Conservation (phyloP, 306 rosid genomes). For the Cucurbita moschata region DNA sequence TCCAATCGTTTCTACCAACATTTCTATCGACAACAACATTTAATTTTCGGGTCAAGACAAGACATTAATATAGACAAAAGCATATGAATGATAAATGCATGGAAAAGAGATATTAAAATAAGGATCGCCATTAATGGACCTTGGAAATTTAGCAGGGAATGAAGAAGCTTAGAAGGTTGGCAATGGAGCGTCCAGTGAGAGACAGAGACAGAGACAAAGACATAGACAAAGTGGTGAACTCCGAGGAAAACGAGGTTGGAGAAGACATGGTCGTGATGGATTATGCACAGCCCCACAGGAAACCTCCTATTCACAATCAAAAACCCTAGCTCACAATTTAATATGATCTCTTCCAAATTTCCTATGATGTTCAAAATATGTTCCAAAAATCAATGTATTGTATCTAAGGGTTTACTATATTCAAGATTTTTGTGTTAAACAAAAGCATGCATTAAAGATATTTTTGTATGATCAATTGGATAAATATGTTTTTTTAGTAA, state of each 20-base stretch:
- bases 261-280: slow-evolving; percentile 64
- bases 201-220: background rate
- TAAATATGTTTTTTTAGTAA: too few relatives aligned
- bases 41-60: background rate
- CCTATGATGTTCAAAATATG: background rate
- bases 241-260: slow-evolving; percentile 19
- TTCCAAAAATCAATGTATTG: background rate
- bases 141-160: background rate
- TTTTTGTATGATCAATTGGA: too few relatives aligned
- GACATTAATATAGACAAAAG: background rate
- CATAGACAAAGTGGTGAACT: slow-evolving; percentile 21
- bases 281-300: slow-evolving; percentile 57
- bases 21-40: background rate
- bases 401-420: background rate
- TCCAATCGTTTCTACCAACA: background rate
- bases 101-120: background rate
- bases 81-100: background rate
- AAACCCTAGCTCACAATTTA: slow-evolving; percentile 21
- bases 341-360: background rate
- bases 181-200: slow-evolving; percentile 13
- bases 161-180: slow-evolving; percentile 6
- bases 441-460: too few relatives aligned
- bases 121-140: background rate
- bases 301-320: slow-evolving; percentile 84
- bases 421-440: too few relatives aligned